Evolutionary conservation across 805 yeast species (phyloP), one percentile per base, ranked within the genome.

Genomic region (Ascoidea tarda): DNA sequence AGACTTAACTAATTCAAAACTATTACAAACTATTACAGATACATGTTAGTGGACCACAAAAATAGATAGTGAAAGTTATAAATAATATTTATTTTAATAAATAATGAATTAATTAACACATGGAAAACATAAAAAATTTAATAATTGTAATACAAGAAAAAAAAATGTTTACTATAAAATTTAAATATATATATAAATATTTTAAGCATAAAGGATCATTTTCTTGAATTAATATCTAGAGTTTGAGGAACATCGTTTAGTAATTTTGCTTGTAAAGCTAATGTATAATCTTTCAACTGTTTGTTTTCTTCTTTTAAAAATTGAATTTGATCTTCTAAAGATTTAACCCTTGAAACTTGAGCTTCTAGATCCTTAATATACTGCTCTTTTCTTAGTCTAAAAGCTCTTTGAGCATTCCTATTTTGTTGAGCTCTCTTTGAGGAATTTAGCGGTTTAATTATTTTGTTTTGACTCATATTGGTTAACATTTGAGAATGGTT

Each of bases 381-480:
- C 54, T 78, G 76, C 61, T 89, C 96, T 63, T 86, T 83, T 55
- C 96, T 76, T 63, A 81, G 82, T 63, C 97, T 77, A 69, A 89
- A 90, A 6, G 96, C 96, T 59, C 87, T 79, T 69, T 90, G 97
- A 5, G 97, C 96, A 55, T 79, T 82, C 62, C 97, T 74, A 70
- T 90, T 90, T 68, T 90, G 97, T 6, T 84, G 89, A 1, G 96
- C 96, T 57, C 97, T 79, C 66, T 87, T 87, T 46, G 93, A 79
- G 53, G 74, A 76, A 28, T 81, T 74, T 47, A 83, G 68, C 16
- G 76, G 74, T 53, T 60, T 61, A 2, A n/a, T n/a, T 16, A 16
- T 46, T 31, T 42, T 49, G 46, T 52, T 31, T 48, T 53, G 46
- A 33, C 46, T 33, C 12, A n/a, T 42, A 14, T 21, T 46, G 16